A percentile compares a stretch with the other conserved stretches of the same genome.
These are phyloP conservation scores for Malassezia equina DNA, from an alignment of 1,284 basidiomycete species.

Conservation along the genomic window DNA sequence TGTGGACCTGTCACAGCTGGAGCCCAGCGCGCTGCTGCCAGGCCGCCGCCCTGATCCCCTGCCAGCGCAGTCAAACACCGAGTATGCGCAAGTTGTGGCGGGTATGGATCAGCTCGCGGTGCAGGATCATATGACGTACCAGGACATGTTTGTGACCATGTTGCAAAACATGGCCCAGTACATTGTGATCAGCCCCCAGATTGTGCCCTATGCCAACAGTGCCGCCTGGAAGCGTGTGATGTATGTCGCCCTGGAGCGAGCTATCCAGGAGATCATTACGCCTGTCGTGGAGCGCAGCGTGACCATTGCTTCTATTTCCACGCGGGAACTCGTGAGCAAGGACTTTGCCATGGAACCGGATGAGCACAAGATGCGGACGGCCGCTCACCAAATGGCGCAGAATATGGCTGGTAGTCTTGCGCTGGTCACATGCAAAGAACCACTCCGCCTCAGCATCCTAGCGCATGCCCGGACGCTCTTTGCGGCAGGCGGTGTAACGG, in stretches of 20 bases:
- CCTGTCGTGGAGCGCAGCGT: conserved; percentile 98
- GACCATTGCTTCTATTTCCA: conserved; percentile 95
- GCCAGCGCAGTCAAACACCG: conserved; percentile 9
- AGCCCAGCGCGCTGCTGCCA: conserved; percentile 72
- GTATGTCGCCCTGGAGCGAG: conserved; percentile 80
- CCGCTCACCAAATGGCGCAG: conserved; percentile 91
- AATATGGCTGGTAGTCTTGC: conserved; percentile 93
- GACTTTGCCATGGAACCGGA: conserved; percentile 92
- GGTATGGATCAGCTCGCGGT: conserved; percentile 35
- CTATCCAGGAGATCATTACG: conserved; percentile 92
- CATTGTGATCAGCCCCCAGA: conserved; percentile 63
- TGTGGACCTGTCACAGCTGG: conserved; percentile 74
- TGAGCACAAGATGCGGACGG: conserved; percentile 78
- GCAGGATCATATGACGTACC: conserved; percentile 23
- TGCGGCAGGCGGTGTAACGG: conserved; percentile 55
- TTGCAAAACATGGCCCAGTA: conserved; percentile 63
- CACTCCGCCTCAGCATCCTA: conserved; percentile 83
- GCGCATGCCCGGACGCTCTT: conserved; percentile 64
- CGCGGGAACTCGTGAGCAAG: conserved; percentile 85
- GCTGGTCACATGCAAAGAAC: conserved; percentile 96
- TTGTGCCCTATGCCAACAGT: conserved; percentile 61
- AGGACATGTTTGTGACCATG: conserved; percentile 58
- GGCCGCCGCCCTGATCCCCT: conserved; percentile 51
- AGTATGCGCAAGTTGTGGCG: conserved; percentile 17
- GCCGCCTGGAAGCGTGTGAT: conserved; percentile 81